Percentiles rank a stretch among this genome's conserved stretches.
Conservation (phyloP, 495 filamentous ascomycete species). For the Penicillium salamii region DNA sequence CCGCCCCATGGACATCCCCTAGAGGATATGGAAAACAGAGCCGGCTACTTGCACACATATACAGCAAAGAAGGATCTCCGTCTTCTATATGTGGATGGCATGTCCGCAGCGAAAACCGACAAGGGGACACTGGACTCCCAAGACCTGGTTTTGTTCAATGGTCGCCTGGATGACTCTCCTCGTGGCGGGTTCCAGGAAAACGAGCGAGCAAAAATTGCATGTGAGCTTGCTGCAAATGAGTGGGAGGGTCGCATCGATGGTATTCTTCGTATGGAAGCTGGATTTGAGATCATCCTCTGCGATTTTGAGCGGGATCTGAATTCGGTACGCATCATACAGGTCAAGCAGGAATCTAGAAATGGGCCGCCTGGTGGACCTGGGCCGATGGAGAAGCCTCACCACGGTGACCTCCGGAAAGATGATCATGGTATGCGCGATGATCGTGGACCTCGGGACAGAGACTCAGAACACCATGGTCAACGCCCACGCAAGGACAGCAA, state of each 20-base stretch:
- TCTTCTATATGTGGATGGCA: conserved; percentile 62
- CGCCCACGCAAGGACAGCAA: neutral
- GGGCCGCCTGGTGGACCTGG: neutral
- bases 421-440: neutral
- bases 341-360: conserved; percentile 9
- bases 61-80: conserved; percentile 45
- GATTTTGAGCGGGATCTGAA: conserved; percentile 48
- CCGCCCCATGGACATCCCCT: neutral
- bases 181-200: conserved; percentile 33
- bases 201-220: conserved; percentile 47
- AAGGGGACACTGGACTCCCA: conserved; percentile 62
- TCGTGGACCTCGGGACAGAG: too few species aligned
- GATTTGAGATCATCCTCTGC: conserved; percentile 70
- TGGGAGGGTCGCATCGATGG: conserved; percentile 57
- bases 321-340: conserved; percentile 24
- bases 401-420: neutral
- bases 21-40: conserved; percentile 7
- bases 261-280: conserved; percentile 63
- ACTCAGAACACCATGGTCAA: neutral
- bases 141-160: conserved; percentile 49
- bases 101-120: conserved; percentile 54
- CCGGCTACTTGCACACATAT: conserved; percentile 59
- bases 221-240: conserved; percentile 40
- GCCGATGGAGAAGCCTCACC: conserved; percentile 2
- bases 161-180: conserved; percentile 9